These are phyloP conservation scores for Holtermannia corniformis DNA, from an alignment of 768 basidiomycete species.

Conservation along the genomic window DNA sequence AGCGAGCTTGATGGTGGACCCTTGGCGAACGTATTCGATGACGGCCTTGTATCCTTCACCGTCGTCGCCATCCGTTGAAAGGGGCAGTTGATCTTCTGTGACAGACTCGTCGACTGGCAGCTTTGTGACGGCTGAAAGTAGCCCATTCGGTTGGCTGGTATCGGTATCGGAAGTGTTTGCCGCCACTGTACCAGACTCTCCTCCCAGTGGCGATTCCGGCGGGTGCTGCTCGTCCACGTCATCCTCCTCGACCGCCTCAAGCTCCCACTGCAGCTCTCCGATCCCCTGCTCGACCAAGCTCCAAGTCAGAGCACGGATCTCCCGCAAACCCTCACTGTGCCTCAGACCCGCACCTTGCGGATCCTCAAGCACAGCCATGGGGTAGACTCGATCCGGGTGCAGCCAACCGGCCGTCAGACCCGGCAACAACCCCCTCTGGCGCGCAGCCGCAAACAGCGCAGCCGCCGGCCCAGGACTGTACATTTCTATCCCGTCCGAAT, in stretches of 20 bases:
- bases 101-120: neutral
- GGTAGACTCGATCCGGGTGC: constrained; percentile 29
- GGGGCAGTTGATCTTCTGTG: neutral
- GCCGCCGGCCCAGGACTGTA: constrained; percentile 1
- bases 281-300: constrained; percentile 22
- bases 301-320: constrained; percentile 22
- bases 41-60: constrained; percentile 11
- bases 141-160: neutral
- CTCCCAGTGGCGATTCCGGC: neutral
- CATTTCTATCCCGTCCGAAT: neutral
- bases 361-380: constrained; percentile 33
- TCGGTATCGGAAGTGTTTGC: neutral
- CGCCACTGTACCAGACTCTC: neutral
- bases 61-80: neutral
- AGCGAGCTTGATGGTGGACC: constrained; percentile 18
- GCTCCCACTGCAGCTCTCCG: constrained; percentile 21
- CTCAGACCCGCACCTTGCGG: constrained; percentile 19
- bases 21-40: constrained; percentile 26
- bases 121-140: neutral
- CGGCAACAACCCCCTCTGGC: constrained; percentile 15
- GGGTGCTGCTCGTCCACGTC: neutral
- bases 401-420: constrained; percentile 20
- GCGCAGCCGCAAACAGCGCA: constrained; percentile 12
- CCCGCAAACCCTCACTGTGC: constrained; percentile 13
- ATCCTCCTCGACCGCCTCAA: neutral